Conservation (phyloP, 2,329 filamentous ascomycete species). For the Microdochium bolleyi region DNA sequence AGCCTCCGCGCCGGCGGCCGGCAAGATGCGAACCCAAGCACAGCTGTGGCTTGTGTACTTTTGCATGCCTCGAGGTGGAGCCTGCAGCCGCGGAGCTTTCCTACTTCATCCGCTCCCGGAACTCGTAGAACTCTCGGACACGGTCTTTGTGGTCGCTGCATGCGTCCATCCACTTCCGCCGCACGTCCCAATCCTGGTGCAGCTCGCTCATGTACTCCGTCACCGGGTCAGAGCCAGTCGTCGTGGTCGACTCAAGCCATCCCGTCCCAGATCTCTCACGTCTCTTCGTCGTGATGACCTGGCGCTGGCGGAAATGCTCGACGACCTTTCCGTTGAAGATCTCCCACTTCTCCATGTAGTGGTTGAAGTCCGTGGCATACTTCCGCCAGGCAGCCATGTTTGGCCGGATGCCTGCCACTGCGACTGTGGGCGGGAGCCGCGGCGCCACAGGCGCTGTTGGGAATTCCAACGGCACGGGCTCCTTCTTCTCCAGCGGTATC, state of each 20-base stretch:
- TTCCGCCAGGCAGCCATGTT: slow-evolving; percentile 35
- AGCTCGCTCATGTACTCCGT: slow-evolving; percentile 51
- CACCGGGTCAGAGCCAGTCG: slow-evolving; percentile 34
- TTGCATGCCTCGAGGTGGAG: no score
- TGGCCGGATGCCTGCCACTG: slow-evolving; percentile 34
- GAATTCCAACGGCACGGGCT: slow-evolving; percentile 30
- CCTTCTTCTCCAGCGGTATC: slow-evolving; percentile 25
- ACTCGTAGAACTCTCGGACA: slow-evolving; percentile 48
- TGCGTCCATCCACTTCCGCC: slow-evolving; percentile 51
- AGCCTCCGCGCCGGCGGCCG: no score
- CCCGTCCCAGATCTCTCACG: slow-evolving; percentile 31
- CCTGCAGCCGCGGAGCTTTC: no score
- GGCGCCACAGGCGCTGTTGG: slow-evolving; percentile 43
- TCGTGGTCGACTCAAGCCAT: slow-evolving; percentile 31
- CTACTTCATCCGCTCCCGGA: slow-evolving; percentile 32
- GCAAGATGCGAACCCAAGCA: no score
- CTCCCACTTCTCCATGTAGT: slow-evolving; percentile 45
- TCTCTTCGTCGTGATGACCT: slow-evolving; percentile 29
- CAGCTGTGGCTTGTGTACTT: no score
- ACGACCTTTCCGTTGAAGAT: slow-evolving; percentile 44
- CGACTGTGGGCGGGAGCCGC: slow-evolving; percentile 32
- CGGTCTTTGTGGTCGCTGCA: slow-evolving; percentile 52
- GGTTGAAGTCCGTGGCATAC: slow-evolving; percentile 44
- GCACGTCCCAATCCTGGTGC: slow-evolving; percentile 56
- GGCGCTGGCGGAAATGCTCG: slow-evolving; percentile 46